phyloP scores from a whole-genome alignment of 164 flowering plant species.

The Vitis labrusca region DNA sequence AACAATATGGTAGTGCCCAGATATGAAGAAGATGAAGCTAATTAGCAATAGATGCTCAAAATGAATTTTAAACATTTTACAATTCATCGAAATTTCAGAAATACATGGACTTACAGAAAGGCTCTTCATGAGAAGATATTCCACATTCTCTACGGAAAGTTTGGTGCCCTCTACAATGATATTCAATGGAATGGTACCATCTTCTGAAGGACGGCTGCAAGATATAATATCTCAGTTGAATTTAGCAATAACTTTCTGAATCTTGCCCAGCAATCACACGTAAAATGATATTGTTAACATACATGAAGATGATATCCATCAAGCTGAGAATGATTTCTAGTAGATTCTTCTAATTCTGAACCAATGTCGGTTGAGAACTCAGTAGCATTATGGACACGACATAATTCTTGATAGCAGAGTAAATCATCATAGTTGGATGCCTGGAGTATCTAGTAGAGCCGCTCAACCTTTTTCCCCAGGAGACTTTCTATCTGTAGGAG shows the following conservation, averaged over 20 bases:
- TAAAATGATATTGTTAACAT: neutral
- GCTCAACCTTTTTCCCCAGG: slow-evolving; percentile 76
- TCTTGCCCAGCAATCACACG: neutral
- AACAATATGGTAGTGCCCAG: too few relatives aligned
- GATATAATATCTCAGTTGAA: slow-evolving; percentile 2
- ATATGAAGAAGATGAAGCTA: neutral
- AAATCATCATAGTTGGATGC: slow-evolving; percentile 89
- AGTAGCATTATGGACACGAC: slow-evolving; percentile 81
- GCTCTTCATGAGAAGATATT: slow-evolving; percentile 85
- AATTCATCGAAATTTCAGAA: neutral
- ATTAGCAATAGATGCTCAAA: neutral
- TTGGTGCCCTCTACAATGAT: slow-evolving; percentile 84
- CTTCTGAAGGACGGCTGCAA: slow-evolving; percentile 89
- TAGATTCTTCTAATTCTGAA: slow-evolving; percentile 82
- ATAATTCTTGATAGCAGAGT: slow-evolving; percentile 82
- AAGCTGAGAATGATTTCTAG: slow-evolving; percentile 86
- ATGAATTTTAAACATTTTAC: neutral
- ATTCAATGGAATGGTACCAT: slow-evolving; percentile 43
- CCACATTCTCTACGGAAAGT: slow-evolving; percentile 20
- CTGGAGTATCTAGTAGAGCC: slow-evolving; percentile 90
- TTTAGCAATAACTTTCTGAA: neutral
- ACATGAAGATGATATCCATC: slow-evolving; percentile 96
- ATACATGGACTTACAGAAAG: slow-evolving; percentile 66
- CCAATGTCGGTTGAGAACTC: slow-evolving; percentile 83
- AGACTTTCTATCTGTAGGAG: slow-evolving; percentile 72